Percentiles rank a stretch among this genome's conserved stretches.
phyloP scores from a whole-genome alignment of 1,284 basidiomycete species.

The Microbotryomycetes sp. region DNA sequence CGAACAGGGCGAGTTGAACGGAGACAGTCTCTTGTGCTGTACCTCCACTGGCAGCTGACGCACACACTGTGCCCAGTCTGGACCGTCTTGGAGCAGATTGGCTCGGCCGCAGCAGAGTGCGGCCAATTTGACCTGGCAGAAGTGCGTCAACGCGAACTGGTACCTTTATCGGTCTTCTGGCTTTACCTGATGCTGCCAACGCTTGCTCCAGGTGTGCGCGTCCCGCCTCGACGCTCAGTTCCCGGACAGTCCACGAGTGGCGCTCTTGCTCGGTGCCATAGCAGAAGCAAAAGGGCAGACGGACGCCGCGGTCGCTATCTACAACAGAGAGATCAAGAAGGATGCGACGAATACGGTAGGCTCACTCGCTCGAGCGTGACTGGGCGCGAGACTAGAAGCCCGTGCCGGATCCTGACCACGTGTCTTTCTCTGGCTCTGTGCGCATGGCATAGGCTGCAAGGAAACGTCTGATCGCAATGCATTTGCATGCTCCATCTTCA shows the following conservation, averaged over 20 bases:
- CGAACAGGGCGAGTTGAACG: background rate
- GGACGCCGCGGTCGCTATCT: slow-evolving; percentile 55
- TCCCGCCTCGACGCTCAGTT: slow-evolving; percentile 62
- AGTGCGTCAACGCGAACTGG: no score
- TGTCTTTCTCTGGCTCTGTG: background rate
- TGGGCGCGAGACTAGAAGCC: no score
- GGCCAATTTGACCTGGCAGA: slow-evolving; percentile 71
- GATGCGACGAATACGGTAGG: slow-evolving; percentile 72
- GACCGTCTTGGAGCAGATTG: slow-evolving; percentile 81
- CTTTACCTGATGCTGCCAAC: slow-evolving; percentile 14
- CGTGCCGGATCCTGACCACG: background rate
- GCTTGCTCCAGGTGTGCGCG: slow-evolving; percentile 53
- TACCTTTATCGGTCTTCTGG: no score
- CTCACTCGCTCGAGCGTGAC: slow-evolving; percentile 15
- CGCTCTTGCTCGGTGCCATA: slow-evolving; percentile 73
- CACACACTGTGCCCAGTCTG: slow-evolving; percentile 45
- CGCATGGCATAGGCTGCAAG: slow-evolving; percentile 56
- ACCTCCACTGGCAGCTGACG: background rate
- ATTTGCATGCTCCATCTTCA: slow-evolving; percentile 40
- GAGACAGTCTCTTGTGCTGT: background rate
- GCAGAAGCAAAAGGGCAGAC: slow-evolving; percentile 61
- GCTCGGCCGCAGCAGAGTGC: slow-evolving; percentile 75
- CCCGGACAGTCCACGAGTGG: slow-evolving; percentile 71
- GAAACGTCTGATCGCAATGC: slow-evolving; percentile 72
- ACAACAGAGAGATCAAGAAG: slow-evolving; percentile 57